Base-by-base conservation (phyloP, 2,329 filamentous ascomycete species). In the Ophiocordyceps camponoti-floridani region DNA sequence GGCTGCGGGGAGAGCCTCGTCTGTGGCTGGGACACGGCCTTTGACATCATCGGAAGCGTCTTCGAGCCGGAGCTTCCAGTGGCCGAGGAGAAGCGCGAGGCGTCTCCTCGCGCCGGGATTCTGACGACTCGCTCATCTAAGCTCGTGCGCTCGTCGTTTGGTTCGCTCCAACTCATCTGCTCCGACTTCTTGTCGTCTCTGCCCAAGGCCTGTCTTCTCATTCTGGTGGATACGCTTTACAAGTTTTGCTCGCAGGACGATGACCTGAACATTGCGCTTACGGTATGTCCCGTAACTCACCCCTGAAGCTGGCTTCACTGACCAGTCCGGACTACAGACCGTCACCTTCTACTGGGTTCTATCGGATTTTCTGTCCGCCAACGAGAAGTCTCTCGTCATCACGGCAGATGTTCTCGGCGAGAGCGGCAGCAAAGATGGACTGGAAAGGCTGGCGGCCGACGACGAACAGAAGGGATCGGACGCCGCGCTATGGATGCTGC, bases 271-370 rank as follows among this genome's bases (percentile, higher is more conserved):
- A 93, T 96, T 54, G 89, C 89, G 0, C 68, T 98, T 26, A 96
- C 91, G 31, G 82, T 84, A 67, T 61, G 74, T 59, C 18, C 0
- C 10, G 12, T n/a, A 2, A 23, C n/a, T n/a, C 16, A 40, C 43
- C 5, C 4, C 5, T 9, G 4, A 8, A 8, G 2, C 30, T 16
- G 28, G 13, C 16, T 14, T 27, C n/a, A 18, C 13, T 28, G 26
- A 31, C 11, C n/a, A 27, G 12, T 35, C 19, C 5, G 28, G n/a
- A 12, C n/a, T 33, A 19, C 35, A 85, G 76, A 91, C 88, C 1
- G 84, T 94, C 9, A 94, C 89, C 0, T 91, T 94, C 56, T 94
- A 94, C 59, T 95, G 88, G 86, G 88, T 89, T 45, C 74, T 95
- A 8, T 94, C 89, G 0, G 88, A 95, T 59, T 91, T 88, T 50